A percentile compares a stretch with the other conserved stretches of the same genome.
These are phyloP conservation scores for Erythrophleum fordii DNA, from an alignment of 306 rosid species.

Conservation along the genomic window DNA sequence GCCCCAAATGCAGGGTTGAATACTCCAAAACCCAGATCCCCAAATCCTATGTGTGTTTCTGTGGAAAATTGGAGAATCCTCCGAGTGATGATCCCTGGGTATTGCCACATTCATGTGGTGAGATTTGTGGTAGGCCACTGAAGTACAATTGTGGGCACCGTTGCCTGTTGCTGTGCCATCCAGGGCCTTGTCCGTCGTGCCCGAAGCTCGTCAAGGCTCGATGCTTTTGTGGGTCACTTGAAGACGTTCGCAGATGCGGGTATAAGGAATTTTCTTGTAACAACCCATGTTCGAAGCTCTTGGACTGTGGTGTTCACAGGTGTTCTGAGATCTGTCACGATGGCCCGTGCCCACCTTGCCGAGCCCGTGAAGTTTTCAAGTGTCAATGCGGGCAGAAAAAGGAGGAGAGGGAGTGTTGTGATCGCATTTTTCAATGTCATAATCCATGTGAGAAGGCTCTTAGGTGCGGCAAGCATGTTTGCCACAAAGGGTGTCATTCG, in stretches of 20 bases:
- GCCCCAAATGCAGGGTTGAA: constrained; percentile 86
- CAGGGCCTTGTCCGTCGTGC: constrained; percentile 95
- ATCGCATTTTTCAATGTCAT: constrained; percentile 66
- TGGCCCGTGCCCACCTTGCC: constrained; percentile 75
- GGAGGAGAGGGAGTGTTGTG: constrained; percentile 81
- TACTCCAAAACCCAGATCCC: constrained; percentile 74
- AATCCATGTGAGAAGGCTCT: constrained; percentile 64
- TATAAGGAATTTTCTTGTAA: constrained; percentile 76
- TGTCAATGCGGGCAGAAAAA: constrained; percentile 76
- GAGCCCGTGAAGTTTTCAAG: constrained; percentile 44
- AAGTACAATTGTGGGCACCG: constrained; percentile 78
- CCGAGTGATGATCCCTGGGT: constrained; percentile 91
- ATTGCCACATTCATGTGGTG: constrained; percentile 93
- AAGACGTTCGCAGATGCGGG: constrained; percentile 82
- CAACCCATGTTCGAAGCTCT: constrained; percentile 54
- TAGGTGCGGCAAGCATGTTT: constrained; percentile 77
- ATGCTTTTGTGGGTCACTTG: constrained; percentile 72
- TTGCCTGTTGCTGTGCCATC: constrained; percentile 87
- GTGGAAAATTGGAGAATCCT: constrained; percentile 81
- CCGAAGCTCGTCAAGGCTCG: constrained; percentile 73
- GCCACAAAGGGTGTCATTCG: constrained; percentile 76
- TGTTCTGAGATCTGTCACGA: constrained; percentile 75
- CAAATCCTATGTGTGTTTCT: constrained; percentile 71
- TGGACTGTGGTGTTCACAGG: constrained; percentile 68
- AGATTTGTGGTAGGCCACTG: constrained; percentile 73